Evolutionary conservation across 2,329 filamentous ascomycete genomes (phyloP).

Genomic region (Ophioceras dolichostomum): DNA sequence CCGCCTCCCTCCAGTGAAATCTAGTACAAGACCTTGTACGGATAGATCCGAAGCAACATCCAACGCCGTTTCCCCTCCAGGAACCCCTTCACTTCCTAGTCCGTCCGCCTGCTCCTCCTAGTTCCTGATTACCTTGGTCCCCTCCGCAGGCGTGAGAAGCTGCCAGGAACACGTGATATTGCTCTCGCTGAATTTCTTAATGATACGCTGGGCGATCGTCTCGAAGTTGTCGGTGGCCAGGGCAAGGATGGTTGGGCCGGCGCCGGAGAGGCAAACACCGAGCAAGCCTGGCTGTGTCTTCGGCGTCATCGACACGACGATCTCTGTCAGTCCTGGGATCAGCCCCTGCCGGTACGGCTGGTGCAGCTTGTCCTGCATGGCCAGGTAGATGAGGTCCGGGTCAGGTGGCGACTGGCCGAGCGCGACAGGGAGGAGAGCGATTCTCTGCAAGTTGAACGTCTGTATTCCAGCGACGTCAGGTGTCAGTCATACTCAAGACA

Average conservation of each 20-base stretch:
- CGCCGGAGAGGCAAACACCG: constrained; percentile 89
- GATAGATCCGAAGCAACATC: too few relatives aligned
- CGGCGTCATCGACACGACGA: constrained; percentile 84
- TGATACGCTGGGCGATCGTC: constrained; percentile 68
- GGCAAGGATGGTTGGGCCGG: constrained; percentile 88
- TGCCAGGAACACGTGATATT: constrained; percentile 76
- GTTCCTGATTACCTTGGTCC: constrained; percentile 35
- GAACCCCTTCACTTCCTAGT: background rate
- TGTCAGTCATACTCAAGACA: background rate
- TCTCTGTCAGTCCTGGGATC: constrained; percentile 83
- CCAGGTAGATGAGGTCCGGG: constrained; percentile 86
- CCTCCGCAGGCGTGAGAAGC: constrained; percentile 77
- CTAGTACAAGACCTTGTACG: too few relatives aligned
- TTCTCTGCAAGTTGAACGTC: constrained; percentile 88
- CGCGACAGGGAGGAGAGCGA: constrained; percentile 80
- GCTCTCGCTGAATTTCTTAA: constrained; percentile 59
- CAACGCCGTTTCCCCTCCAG: background rate
- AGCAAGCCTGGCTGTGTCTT: constrained; percentile 76
- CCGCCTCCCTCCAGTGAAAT: too few relatives aligned
- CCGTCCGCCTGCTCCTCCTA: constrained; percentile 1
- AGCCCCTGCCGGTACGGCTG: constrained; percentile 89
- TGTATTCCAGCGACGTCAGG: constrained; percentile 13
- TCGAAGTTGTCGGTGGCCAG: constrained; percentile 86
- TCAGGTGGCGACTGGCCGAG: constrained; percentile 84
- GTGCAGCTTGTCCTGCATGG: constrained; percentile 98